Base-by-base conservation (phyloP, 2,329 filamentous ascomycete species). In the Aspergillus tanneri region DNA sequence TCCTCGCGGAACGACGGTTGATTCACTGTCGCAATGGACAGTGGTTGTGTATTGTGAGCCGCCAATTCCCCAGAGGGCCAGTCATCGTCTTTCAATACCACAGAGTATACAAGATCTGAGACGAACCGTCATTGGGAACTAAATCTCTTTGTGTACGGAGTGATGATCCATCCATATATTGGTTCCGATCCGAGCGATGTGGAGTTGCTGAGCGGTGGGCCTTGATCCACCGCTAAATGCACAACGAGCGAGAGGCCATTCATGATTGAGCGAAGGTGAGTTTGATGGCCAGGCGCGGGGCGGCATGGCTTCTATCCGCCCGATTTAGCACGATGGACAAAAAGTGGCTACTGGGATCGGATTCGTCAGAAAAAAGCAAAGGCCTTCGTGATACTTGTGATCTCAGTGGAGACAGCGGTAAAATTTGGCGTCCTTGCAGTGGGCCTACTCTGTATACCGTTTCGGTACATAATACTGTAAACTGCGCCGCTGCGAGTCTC, bases 141-240 rank as follows among this genome's bases (percentile, higher is more conserved):
- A 27, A 41, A 35, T 32, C n/a, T n/a, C n/a, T n/a, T n/a, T n/a
- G n/a, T n/a, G 39, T 35, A 25, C 34, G 45, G 28, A 38, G 28
- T 16, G 32, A 25, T 32, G 22, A 11, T 2, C 47, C 22, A 36
- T 50, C 22, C 16, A 27, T 22, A 43, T 50, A 32, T 46, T 50
- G 34, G 46, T 8, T 32, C 32, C 10, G 16, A 18, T 38, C 43
- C n/a, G 10, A 38, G 23, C 32, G 22, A 19, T 44, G 50, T 52
- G 51, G 56, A 50, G 53, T 50, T 38, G 58, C 53, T 59, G 54
- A 61, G 56, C 53, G 50, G 56, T 60, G 56, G 57, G 56, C 55
- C 57, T 43, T 46, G 56, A 61, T 60, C 56, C 57, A 50, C 58
- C 58, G 55, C 58, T 61, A 59, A 52, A 47, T 43, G 23, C 19